Evolutionary conservation across 495 filamentous ascomycete genomes (phyloP), one percentile per base, ranked within the genome.

Genomic region (Extremus antarcticus): DNA sequence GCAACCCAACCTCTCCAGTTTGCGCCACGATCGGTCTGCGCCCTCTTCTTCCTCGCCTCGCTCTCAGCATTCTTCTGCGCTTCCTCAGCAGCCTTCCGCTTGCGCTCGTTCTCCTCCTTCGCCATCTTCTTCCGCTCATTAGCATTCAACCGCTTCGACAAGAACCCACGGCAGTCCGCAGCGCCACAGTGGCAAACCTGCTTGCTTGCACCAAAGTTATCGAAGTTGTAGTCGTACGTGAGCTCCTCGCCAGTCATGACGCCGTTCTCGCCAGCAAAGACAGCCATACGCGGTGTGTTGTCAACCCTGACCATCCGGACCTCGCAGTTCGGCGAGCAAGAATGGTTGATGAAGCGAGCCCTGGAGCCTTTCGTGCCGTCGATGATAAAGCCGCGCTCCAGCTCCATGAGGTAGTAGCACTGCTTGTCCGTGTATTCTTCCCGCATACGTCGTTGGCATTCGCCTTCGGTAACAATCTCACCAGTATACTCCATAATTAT

Each of bases 141-240:
- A 8, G 43, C 48, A 25, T 62, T 62, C 19, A 62, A 32, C 0
- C 59, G 59, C 45, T 62, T 62, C 20, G 40, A 48, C 46, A 74
- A 60, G 49, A 68, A 62, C 17, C 72, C 72, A n/a, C 72, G 69
- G 59, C 72, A 74, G 16, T 54, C 65, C 4, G 56, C 17, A n/a
- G 72, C 64, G n/a, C 72, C 72, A 48, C 72, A 74, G 20, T 58
- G 66, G 57, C 72, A 74, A 22, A 57, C 41, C 56, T 74, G 72
- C n/a, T 65, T 62, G 32, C 66, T 73, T 50, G 68, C 63, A 13
- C 55, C 56, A 55, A 70, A 74, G 17, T 70, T 71, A 54, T 95
- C 86, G 66, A 98, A 98, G 68, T 98, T 98, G 77, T 98, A 98
- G 75, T 98, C 92, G 69, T 98, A 98, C n/a, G 90, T 97, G 56